A percentile compares a stretch with the other conserved stretches of the same genome.
phyloP scores from a whole-genome alignment of 345 rosid species.

The Hevea brasiliensis region DNA sequence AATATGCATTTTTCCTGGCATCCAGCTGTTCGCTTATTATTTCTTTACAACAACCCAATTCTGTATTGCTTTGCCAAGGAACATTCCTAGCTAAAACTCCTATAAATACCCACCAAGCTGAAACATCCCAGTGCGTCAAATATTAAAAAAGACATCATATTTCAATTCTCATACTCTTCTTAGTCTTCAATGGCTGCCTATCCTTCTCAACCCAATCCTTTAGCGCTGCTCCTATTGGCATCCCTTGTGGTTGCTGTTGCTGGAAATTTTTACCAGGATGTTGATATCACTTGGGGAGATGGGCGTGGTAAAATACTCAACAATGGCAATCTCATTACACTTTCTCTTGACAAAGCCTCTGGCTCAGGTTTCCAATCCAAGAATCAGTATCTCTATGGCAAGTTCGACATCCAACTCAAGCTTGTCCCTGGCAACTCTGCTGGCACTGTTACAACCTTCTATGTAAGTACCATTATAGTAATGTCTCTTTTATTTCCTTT shows the following conservation, averaged over 20 bases:
- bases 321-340: conserved; percentile 45
- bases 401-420: conserved; percentile 51
- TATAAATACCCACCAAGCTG: too few species aligned
- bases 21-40: too few species aligned
- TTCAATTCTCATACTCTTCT: too few species aligned
- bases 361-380: conserved; percentile 61
- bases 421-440: conserved; percentile 63
- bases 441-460: conserved; percentile 59
- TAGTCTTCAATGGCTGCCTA: too few species aligned
- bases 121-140: too few species aligned
- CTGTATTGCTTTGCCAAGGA: too few species aligned
- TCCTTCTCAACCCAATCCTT: too few species aligned
- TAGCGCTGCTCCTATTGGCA: too few species aligned
- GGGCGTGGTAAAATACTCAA: conserved; percentile 42
- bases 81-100: too few species aligned
- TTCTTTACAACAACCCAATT: too few species aligned
- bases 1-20: too few species aligned
- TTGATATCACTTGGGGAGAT: conserved; percentile 65
- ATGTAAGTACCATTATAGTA: conserved; percentile 25
- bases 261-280: conserved; percentile 49
- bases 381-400: conserved; percentile 48
- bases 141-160: too few species aligned
- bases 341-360: conserved; percentile 46
- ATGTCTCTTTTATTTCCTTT: not conserved
- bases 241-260: not conserved